A percentile compares a stretch with the other conserved stretches of the same genome.
These are phyloP conservation scores for Periconia macrospinosa DNA, from an alignment of 2,329 filamentous ascomycete species.

Conservation along the genomic window DNA sequence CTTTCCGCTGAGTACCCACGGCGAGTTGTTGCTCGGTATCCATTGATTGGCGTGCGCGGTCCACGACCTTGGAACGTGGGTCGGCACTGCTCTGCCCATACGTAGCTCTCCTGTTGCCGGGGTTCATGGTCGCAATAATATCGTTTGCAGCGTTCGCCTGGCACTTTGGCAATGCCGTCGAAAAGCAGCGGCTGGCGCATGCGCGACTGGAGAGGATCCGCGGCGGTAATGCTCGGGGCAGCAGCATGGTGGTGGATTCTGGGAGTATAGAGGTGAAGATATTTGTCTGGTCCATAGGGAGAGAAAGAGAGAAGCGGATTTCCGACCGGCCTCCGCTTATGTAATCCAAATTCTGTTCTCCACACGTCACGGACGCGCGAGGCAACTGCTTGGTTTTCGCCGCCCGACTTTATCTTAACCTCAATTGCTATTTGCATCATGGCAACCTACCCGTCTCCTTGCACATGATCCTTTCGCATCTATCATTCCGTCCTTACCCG, in stretches of 20 bases:
- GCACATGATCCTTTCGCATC: too few relatives aligned
- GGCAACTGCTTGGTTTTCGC: neutral
- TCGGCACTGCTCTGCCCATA: neutral
- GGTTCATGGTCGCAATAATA: neutral
- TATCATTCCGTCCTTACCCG: too few relatives aligned
- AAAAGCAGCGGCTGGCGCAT: neutral
- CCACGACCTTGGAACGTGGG: neutral
- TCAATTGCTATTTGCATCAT: neutral
- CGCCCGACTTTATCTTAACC: neutral
- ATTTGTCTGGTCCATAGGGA: too few relatives aligned
- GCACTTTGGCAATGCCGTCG: neutral
- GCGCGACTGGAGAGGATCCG: neutral
- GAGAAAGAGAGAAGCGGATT: neutral
- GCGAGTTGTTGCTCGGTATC: too few relatives aligned
- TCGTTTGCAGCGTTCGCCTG: neutral
- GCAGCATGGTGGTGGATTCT: neutral
- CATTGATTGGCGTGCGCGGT: neutral
- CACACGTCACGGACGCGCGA: neutral
- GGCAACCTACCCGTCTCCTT: neutral
- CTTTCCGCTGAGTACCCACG: conserved; percentile 40
- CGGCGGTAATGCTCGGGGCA: neutral
- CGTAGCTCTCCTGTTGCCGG: neutral
- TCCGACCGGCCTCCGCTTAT: too few relatives aligned
- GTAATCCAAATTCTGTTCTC: neutral
- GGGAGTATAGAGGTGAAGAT: neutral